Evolutionary conservation across 192 early-diverging fungal species (phyloP), one percentile per base, ranked within the genome.

Genomic region (Podila epicladia): DNA sequence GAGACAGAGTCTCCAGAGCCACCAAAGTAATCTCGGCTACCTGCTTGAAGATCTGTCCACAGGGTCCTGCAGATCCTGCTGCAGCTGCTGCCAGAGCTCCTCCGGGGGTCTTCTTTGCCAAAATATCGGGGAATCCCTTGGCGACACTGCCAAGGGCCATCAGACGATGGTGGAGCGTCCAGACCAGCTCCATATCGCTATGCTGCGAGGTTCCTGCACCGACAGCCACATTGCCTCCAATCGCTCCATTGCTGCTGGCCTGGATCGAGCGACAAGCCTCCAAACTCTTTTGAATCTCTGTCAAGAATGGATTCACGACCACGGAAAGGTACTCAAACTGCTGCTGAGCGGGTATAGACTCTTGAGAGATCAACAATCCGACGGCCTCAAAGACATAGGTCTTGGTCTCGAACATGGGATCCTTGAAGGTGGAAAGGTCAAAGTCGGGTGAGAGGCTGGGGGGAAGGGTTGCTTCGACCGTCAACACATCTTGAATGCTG

Each of bases 381-480:
- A 94, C 94, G 9, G 95, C 91, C 82, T 98, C 97, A 86, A 96
- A 97, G 41, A 97, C 74, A 82, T 93, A 97, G 31, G 95, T 75
- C 82, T 97, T 96, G 60, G 90, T 85, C 26, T 88, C 87, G 66
- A 82, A 82, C n/a, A 83, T 74, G 32, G 83, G 74, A 22, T 87
- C 78, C 58, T 89, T 86, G 72, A 79, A 84, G 3, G 72, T 82
- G 33, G 83, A 85, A 13, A 83, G 62, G 26, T 82, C 86, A 73
- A 86, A 86, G 15, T 73, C 85, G 12, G 87, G 62, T 19, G 53
- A 77, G 68, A 85, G 72, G 49, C 69, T 61, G 38, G 79, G 71
- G 41, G 89, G 83, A 20, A 90, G 70, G 15, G 91, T 86, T n/a
- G 90, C 90, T 62, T 86, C 91, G 8, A 94, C 86, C 11, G 91